Conservation (phyloP, 805 yeast species). For the Cyberlindnera japonica region DNA sequence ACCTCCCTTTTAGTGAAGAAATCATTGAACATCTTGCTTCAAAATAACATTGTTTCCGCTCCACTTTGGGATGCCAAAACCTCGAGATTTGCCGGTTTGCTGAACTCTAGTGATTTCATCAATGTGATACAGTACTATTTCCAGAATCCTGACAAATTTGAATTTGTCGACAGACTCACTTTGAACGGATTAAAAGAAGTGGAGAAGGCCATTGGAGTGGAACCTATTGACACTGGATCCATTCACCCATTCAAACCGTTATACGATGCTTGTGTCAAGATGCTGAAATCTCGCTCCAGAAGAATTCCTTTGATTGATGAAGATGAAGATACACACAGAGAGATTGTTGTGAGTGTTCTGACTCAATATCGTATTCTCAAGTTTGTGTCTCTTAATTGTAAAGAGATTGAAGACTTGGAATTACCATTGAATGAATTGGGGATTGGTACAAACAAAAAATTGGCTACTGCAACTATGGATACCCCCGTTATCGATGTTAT, state of each 20-base stretch:
- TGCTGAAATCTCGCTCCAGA: conserved; percentile 85
- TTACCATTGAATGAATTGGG: conserved; percentile 70
- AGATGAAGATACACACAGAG: conserved; percentile 88
- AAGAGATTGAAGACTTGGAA: conserved; percentile 80
- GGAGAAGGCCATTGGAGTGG: conserved; percentile 82
- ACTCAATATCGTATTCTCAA: conserved; percentile 95
- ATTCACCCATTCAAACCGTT: conserved; percentile 88
- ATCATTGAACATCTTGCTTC: conserved; percentile 82
- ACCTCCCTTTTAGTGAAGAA: conserved; percentile 87
- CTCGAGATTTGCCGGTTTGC: conserved; percentile 88
- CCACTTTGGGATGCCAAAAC: conserved; percentile 93
- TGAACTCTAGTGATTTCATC: conserved; percentile 89
- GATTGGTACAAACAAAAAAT: conserved; percentile 50
- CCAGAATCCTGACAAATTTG: conserved; percentile 83
- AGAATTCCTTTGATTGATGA: conserved; percentile 92
- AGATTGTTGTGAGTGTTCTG: conserved; percentile 90
- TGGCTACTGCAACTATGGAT: conserved; percentile 81
- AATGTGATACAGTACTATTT: conserved; percentile 93
- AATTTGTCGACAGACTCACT: conserved; percentile 80
- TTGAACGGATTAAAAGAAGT: conserved; percentile 82
- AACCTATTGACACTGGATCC: conserved; percentile 78
- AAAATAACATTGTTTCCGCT: conserved; percentile 92
- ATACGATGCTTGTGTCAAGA: conserved; percentile 89
- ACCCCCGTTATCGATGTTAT: conserved; percentile 95
- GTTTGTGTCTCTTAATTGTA: conserved; percentile 93